Base-by-base conservation (phyloP, 805 yeast genomes). In the Metschnikowia aberdeeniae region DNA sequence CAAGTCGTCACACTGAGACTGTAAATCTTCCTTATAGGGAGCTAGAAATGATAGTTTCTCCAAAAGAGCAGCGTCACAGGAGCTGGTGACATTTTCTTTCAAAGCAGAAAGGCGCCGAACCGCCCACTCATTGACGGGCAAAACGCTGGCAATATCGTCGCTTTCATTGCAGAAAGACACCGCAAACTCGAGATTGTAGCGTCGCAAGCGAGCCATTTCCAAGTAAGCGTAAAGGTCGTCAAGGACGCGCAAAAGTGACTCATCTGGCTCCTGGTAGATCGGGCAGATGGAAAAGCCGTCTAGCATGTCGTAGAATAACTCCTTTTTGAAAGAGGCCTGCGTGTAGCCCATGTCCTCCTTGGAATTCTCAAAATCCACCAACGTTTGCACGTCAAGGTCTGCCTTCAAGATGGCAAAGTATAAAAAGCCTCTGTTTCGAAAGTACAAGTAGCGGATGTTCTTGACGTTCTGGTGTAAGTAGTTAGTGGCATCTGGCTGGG, bases 401-500 rank as follows among this genome's bases (percentile, higher is more conserved):
- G 44, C 34, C 38, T 52, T 64, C 51, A 70, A 51, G 5, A 70
- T 60, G 27, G 73, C 68, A 24, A 86, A 73, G 49, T 81, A 76
- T 28, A 88, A 72, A 54, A 88, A 74, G 0, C 96, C 97, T 46
- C 95, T 68, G 59, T 92, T 93, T 52, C 97, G 76, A 59, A 81
- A 81, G 1, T 85, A 84, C 53, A 93, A 68, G 57, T 86, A 89
- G 42, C 95, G 75, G 29, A 93, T 69, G 9, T 82, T 76, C 52
- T 84, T 81, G 20, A 90, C 76, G 2, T 86, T 80, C 1, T 95
- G 92, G 0, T 92, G 80, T 5, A 76, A 56, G 14, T 72, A 68
- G 3, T 70, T 65, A 28, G 71, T 53, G 34, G 68, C 73, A 44
- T 76, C 73, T 1, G 69, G 63, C 6, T 64, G 70, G 3, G 54